Evolutionary conservation across 2,329 filamentous ascomycete genomes (phyloP), one percentile per base, ranked within the genome.

Genomic region (Monosporascus sp.): DNA sequence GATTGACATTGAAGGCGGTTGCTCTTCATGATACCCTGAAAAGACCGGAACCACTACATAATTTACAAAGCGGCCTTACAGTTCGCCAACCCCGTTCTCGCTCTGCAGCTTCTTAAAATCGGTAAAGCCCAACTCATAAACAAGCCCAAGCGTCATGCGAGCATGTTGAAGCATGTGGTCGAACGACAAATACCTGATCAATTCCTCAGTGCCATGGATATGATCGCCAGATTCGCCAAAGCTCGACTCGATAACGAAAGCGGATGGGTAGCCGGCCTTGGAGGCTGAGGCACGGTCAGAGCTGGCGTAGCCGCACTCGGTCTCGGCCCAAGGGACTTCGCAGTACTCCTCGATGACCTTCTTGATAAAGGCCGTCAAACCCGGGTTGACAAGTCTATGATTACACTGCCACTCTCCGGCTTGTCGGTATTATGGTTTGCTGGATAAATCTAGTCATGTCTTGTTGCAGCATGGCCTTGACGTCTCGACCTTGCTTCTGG

Each of bases 381-480:
- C 85, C 2, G 84, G 75, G 68, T 97, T 88, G 45, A 97, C 93
- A 63, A 81, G 97, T 97, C 93, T 4, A 89, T 91, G 64, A 97
- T 96, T 49, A 97, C 89, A 43, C 93, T 93, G 3, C 97, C 89
- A 45, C 85, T 87, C 77, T 97, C 93, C 6, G 84, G 81, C 70
- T 89, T 79, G 54, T 91, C 91, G 3, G 89, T 87, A 59, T 94
- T 88, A 94, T 74, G 0, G 91, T 96, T 64, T 85, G 86, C 68
- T 92, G 84, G 5, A 91, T 81, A 68, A 88, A 97, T 20, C 93
- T 93, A 1, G 90, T 96, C 93, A 97, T 97, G 71, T 97, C 93
- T 72, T 97, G 93, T 75, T 97, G 93, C 51, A 97, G 82, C 94
- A 97, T 97, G 37, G 93, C 93, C 74, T 93, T 95, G 70, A 97